A percentile compares a stretch with the other conserved stretches of the same genome.
Conservation (phyloP, 1,139 yeast species). For the Kurtzmaniella quercitrusa region DNA sequence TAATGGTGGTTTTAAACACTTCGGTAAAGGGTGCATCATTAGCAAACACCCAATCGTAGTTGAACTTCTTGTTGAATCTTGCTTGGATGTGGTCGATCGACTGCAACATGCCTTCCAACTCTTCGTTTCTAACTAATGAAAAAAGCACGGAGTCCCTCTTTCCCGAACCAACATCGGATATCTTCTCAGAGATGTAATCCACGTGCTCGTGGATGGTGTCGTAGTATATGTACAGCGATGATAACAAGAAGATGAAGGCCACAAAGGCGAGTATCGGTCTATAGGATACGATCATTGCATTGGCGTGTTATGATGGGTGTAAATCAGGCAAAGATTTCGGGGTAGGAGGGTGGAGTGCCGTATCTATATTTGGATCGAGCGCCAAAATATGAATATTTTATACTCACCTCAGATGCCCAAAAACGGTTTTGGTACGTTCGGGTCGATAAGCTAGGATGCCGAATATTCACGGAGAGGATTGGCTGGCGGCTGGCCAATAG, state of each 20-base stretch:
- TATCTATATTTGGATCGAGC: too few relatives aligned
- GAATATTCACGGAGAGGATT: not conserved
- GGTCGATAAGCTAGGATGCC: not conserved
- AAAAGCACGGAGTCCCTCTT: not conserved
- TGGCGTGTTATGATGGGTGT: not conserved
- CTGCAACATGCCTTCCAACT: not conserved
- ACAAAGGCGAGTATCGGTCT: not conserved
- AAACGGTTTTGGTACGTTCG: not conserved
- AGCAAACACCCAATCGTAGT: slow-evolving; percentile 63
- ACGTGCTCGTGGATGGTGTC: not conserved
- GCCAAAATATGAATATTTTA: not conserved
- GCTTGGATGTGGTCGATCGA: slow-evolving; percentile 45
- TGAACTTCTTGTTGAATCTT: slow-evolving; percentile 60
- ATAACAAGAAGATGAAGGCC: not conserved
- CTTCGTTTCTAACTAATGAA: slow-evolving; percentile 2
- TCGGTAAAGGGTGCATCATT: slow-evolving; percentile 28
- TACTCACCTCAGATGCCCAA: too few relatives aligned
- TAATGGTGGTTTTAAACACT: slow-evolving; percentile 16
- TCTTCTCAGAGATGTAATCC: not conserved
- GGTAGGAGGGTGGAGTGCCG: too few relatives aligned
- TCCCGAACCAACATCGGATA: not conserved
- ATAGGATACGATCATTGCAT: not conserved
- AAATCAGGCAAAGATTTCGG: too few relatives aligned
- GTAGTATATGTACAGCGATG: not conserved
- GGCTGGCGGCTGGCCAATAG: not conserved